Conservation (phyloP, 2,329 filamentous ascomycete genomes). For the Ustilaginoidea virens region DNA sequence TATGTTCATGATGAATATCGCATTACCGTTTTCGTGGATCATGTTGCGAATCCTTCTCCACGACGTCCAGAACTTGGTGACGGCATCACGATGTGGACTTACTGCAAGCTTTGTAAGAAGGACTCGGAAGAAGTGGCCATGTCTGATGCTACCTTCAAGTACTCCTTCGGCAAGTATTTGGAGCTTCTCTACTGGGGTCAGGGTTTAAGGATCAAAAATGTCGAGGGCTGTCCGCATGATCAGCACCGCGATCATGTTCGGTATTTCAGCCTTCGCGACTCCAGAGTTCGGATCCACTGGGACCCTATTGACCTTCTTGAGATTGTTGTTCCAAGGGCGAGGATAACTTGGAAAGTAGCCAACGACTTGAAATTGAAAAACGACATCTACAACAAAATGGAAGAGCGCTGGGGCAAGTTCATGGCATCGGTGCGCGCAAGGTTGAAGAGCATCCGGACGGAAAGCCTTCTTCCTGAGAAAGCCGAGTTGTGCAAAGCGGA, state of each 20-base stretch:
- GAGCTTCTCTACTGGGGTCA: conserved; percentile 94
- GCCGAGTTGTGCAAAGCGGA: conserved; percentile 67
- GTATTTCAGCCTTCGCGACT: conserved; percentile 80
- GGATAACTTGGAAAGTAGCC: conserved; percentile 96
- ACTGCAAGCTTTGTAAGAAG: conserved; percentile 79
- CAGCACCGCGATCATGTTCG: conserved; percentile 83
- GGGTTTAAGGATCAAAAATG: conserved; percentile 57
- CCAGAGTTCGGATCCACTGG: conserved; percentile 79
- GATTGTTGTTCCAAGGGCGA: conserved; percentile 77
- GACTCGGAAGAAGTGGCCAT: conserved; percentile 83
- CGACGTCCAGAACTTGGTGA: conserved; percentile 27
- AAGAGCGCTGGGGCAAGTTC: conserved; percentile 72
- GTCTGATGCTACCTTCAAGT: conserved; percentile 92
- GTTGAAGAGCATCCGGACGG: conserved; percentile 76
- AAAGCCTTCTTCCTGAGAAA: conserved; percentile 81
- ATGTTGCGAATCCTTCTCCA: conserved; percentile 26
- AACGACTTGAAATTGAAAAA: conserved; percentile 88
- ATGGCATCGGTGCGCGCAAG: conserved; percentile 75
- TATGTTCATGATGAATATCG: conserved; percentile 95
- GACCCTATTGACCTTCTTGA: conserved; percentile 87
- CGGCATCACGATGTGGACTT: conserved; percentile 94
- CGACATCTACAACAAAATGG: conserved; percentile 67
- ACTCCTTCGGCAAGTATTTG: conserved; percentile 97
- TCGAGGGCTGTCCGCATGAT: conserved; percentile 69
- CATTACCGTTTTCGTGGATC: conserved; percentile 76